Base-by-base conservation (phyloP, 2,329 filamentous ascomycete species). In the Claviceps pusilla region DNA sequence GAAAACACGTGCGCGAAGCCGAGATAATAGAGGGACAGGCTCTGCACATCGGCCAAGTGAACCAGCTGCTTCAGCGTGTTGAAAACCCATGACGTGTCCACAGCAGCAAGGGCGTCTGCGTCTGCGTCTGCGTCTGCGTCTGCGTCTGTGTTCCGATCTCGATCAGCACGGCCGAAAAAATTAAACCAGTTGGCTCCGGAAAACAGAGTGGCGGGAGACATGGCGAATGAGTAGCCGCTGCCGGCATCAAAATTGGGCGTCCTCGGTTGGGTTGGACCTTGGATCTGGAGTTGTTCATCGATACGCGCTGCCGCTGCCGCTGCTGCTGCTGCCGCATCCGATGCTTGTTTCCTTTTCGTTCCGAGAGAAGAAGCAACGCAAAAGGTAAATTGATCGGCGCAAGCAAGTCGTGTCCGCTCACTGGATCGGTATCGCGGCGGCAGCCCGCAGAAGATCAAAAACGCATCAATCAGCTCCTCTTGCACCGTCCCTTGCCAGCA, bases 11-110 rank as follows among this genome's bases (percentile, higher is more conserved):
- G 76, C 78, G 60, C 80, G 49, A 91, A 76, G 1, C 84, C 84
- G 10, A 95, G 69, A 57, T 81, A 75, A 61, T 89, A 91, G 55
- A 83, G 77, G 0, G 82, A 82, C 9, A 95, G 62, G 11, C 50
- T 56, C 35, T 62, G 54, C 1, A 64, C 48, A 2, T 52, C 54
- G 1, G 59, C 62, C 2, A 68, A 64, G 45, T 79, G 74, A 2
- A 79, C 74, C 1, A 95, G 64, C 46, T 80, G 75, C 52, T 76
- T 78, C 6, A 93, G 67, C 1, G 71, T 70, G 50, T 72, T 75
- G 5, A 73, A 69, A 19, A 80, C 67, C 72, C 76, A 83, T 31
- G 71, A 66, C 16, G 75, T 61, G 6, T 71, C 66, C 16, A 68
- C 58, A 42, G 63, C 35, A 37, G 35, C 9, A 37, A 37, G 9